Evolutionary conservation across 2,329 filamentous ascomycete genomes (phyloP).

Genomic region (Dactylellina drechsleri): DNA sequence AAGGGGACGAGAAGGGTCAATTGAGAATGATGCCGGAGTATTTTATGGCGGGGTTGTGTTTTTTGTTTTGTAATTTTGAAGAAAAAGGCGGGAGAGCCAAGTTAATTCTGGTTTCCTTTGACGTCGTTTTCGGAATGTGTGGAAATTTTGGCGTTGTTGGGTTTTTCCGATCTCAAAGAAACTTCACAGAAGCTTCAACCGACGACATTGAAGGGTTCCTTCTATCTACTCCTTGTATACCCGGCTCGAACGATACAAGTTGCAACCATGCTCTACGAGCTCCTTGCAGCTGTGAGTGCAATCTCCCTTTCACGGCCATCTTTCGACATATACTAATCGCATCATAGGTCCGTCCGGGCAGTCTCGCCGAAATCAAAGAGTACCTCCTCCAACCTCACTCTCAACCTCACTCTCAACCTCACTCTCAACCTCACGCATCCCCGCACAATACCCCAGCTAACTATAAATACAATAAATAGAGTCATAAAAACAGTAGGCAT

Average conservation of each 20-base stretch:
- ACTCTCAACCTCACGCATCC: constrained; percentile 18
- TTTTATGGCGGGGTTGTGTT: constrained; percentile 7
- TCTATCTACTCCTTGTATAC: not conserved
- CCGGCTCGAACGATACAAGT: constrained; percentile 1
- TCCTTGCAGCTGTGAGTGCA: constrained; percentile 88
- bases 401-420: not conserved
- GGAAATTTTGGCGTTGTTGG: constrained; percentile 51
- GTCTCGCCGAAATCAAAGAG: constrained; percentile 93
- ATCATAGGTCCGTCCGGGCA: constrained; percentile 86
- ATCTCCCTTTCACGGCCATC: not conserved
- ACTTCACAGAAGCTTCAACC: not conserved
- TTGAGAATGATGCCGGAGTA: not conserved
- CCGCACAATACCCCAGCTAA: constrained; percentile 14
- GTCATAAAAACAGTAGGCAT: constrained; percentile 87
- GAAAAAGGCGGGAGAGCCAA: not conserved
- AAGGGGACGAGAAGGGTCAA: not conserved
- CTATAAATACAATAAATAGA: constrained; percentile 65
- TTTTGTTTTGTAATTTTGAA: too few relatives aligned
- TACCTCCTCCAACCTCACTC: constrained; percentile 64
- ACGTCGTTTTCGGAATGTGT: constrained; percentile 11
- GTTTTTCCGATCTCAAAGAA: constrained; percentile 18
- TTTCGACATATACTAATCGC: not conserved
- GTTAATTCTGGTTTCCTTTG: not conserved
- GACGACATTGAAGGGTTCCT: not conserved
- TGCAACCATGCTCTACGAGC: constrained; percentile 88